phyloP scores from a whole-genome alignment of 257 asterid genomes.

The Fraxinus cuspidata region DNA sequence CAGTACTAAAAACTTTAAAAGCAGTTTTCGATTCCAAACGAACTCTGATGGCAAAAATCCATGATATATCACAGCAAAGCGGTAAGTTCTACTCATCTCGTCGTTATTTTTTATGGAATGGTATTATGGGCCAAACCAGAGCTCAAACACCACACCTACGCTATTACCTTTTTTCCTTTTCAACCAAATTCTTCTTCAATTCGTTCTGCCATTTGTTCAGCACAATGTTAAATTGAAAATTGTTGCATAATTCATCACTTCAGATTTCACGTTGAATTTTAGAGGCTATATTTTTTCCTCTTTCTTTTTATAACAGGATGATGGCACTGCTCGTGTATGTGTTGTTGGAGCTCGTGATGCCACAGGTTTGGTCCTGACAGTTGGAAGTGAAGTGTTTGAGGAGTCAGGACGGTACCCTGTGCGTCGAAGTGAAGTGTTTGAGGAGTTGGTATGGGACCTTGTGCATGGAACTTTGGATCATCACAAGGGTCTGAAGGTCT shows the following conservation, averaged over 20 bases:
- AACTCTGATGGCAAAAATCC: too few relatives aligned
- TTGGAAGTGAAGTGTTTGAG: constrained; percentile 93
- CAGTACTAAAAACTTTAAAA: too few relatives aligned
- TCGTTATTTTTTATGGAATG: too few relatives aligned
- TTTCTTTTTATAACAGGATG: constrained; percentile 56
- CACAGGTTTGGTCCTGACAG: constrained; percentile 83
- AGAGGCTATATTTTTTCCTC: constrained; percentile 5
- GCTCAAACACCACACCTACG: too few relatives aligned
- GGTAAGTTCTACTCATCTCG: too few relatives aligned
- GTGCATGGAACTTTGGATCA: constrained; percentile 94
- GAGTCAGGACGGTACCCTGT: constrained; percentile 84
- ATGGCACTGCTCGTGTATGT: constrained; percentile 82
- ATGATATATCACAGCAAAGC: too few relatives aligned
- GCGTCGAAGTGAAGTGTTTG: constrained; percentile 77
- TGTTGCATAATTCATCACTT: constrained; percentile 5
- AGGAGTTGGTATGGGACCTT: constrained; percentile 86
- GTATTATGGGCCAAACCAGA: too few relatives aligned
- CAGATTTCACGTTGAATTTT: background rate
- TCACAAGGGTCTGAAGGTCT: constrained; percentile 95
- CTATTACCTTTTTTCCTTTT: too few relatives aligned
- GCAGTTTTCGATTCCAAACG: too few relatives aligned
- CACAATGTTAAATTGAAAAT: constrained; percentile 15
- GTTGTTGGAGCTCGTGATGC: constrained; percentile 97
- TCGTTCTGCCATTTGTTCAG: too few relatives aligned
- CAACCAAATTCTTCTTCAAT: too few relatives aligned